These are phyloP conservation scores for Rosa persica DNA, from an alignment of 306 rosid genomes.

Conservation along the genomic window DNA sequence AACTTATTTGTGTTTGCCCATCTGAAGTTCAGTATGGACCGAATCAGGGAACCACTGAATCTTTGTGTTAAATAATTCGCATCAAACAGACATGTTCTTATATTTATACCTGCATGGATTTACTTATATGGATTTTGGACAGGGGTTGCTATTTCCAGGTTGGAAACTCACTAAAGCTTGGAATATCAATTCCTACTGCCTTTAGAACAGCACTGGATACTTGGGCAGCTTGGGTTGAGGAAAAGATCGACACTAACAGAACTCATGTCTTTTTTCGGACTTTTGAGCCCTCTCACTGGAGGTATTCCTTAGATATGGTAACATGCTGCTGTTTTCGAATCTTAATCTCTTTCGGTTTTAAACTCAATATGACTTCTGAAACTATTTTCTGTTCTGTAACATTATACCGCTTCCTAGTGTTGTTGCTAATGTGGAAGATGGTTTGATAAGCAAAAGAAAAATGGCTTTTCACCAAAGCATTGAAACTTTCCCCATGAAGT, in stretches of 20 bases:
- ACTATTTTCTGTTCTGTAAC: neutral
- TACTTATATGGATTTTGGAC: slow-evolving; percentile 30
- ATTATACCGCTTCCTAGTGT: neutral
- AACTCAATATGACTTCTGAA: slow-evolving; percentile 9
- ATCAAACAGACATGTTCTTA: slow-evolving; percentile 11
- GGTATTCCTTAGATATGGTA: slow-evolving; percentile 47
- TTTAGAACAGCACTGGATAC: slow-evolving; percentile 61
- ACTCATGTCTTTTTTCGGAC: slow-evolving; percentile 76
- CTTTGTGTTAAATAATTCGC: slow-evolving; percentile 7
- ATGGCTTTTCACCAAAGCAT: neutral
- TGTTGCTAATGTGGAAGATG: neutral
- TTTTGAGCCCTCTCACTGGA: slow-evolving; percentile 89
- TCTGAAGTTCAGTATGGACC: neutral
- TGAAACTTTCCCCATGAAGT: neutral
- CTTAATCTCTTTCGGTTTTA: slow-evolving; percentile 13
- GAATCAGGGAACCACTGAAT: neutral
- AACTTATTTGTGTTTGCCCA: neutral
- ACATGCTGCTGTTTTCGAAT: slow-evolving; percentile 17
- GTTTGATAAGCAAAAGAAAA: neutral
- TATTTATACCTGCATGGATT: slow-evolving; percentile 18
- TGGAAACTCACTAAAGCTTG: slow-evolving; percentile 58
- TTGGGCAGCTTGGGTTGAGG: slow-evolving; percentile 79
- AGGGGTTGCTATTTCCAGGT: slow-evolving; percentile 83
- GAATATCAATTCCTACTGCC: slow-evolving; percentile 65
- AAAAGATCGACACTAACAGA: slow-evolving; percentile 48